Evolutionary conservation across 1,139 yeast genomes (phyloP).

Genomic region (Diutina scorzettiae): DNA sequence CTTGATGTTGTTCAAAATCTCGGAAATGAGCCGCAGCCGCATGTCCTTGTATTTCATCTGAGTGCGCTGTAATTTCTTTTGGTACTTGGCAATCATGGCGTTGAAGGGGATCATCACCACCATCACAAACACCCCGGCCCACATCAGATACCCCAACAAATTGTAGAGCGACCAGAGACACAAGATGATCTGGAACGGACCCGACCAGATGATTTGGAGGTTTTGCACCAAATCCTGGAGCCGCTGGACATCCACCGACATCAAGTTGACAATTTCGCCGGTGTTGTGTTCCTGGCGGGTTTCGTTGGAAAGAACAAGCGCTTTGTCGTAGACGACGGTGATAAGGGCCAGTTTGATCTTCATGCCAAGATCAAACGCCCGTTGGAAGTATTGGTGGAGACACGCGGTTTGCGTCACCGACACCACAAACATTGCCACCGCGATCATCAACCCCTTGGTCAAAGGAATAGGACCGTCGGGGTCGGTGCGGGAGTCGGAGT

Average conservation of each 20-base stretch:
- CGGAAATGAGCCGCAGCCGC: slow-evolving; percentile 55
- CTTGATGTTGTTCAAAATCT: slow-evolving; percentile 82
- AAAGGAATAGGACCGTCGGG: slow-evolving; percentile 39
- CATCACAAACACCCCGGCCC: slow-evolving; percentile 91
- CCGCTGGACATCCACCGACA: slow-evolving; percentile 96
- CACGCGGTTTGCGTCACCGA: slow-evolving; percentile 76
- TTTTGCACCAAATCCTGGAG: slow-evolving; percentile 82
- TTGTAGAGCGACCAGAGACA: slow-evolving; percentile 70
- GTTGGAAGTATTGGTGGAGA: slow-evolving; percentile 86
- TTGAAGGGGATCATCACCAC: slow-evolving; percentile 78
- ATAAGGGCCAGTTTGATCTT: slow-evolving; percentile 72
- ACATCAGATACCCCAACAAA: slow-evolving; percentile 82
- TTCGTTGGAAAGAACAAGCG: slow-evolving; percentile 73
- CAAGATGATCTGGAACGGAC: slow-evolving; percentile 81
- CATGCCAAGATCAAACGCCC: slow-evolving; percentile 86
- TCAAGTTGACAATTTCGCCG: slow-evolving; percentile 94
- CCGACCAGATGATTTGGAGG: slow-evolving; percentile 88
- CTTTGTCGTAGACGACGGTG: slow-evolving; percentile 67
- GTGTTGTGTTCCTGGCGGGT: slow-evolving; percentile 70
- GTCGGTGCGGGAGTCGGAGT: slow-evolving; percentile 28
- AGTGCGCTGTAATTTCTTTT: slow-evolving; percentile 59
- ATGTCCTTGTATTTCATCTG: slow-evolving; percentile 38
- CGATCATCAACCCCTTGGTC: slow-evolving; percentile 73
- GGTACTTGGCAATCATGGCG: slow-evolving; percentile 58
- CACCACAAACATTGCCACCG: slow-evolving; percentile 71